Base-by-base conservation (phyloP, 306 rosid genomes). In the Cicer arietinum region DNA sequence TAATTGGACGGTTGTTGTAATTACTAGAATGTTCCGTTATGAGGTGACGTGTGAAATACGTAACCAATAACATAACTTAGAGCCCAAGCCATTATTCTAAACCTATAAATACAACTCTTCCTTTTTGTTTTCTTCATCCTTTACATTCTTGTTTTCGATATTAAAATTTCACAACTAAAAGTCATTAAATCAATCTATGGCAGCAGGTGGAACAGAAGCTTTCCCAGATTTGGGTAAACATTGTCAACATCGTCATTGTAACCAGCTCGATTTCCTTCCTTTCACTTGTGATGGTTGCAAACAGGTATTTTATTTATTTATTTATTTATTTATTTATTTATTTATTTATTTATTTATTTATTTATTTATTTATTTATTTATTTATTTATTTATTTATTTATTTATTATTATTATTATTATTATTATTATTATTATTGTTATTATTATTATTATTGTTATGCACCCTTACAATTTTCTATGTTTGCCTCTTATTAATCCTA, bases 261-360 rank as follows among this genome's bases (percentile, higher is more conserved):
- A 86, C 75, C 97, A 84, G 25, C 96, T 91, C 10, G 98, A 94
- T 84, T 91, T 94, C 53, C 95, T 94, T 45, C 98, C 97, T 42
- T 94, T 91, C 73, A 83, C 86, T 3, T 94, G 98, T 86, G 79
- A 84, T 60, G 90, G 84, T 39, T 94, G 96, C 71, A 84, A 42
- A 18, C 86, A 82, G 85, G 96, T 88, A 54, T 0, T 7, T 17
- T 0, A 2, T 10, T 57, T 20, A 25, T 0, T 25, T 25, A 25
- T 25, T 22, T 6, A 1, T 5, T 20, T 0, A 22, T 1, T 20
- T 20, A 5, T 50, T 48, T 8, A n/a, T n/a, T n/a, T n/a, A n/a
- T n/a, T n/a, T n/a, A n/a, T n/a, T n/a, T n/a, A n/a, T n/a, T n/a
- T n/a, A n/a, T n/a, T n/a, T n/a, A n/a, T n/a, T n/a, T n/a, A n/a